phyloP scores from a whole-genome alignment of 345 rosid genomes.

The Syzygium oleosum region DNA sequence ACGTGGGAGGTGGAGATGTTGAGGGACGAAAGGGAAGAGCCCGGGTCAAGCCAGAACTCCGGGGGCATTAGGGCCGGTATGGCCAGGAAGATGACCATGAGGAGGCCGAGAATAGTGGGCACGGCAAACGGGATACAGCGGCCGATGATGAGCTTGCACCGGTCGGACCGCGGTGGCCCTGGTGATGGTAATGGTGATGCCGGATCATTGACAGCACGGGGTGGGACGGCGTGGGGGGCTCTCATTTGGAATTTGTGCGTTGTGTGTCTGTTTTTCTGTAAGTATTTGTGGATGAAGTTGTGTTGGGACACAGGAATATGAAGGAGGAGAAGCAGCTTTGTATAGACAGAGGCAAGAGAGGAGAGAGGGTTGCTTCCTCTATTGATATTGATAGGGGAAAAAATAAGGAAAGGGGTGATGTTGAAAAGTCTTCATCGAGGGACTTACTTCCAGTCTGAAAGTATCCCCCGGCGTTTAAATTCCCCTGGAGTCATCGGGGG shows the following conservation, averaged over 20 bases:
- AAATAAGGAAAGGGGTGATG: no score
- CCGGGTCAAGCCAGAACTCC: neutral
- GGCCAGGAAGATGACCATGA: neutral
- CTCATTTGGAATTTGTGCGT: neutral
- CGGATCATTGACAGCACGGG: neutral
- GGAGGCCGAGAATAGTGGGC: neutral
- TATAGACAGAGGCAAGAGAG: no score
- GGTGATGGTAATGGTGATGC: neutral
- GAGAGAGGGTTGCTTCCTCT: no score
- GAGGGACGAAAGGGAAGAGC: neutral
- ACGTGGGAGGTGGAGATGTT: neutral
- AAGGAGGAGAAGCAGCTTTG: no score
- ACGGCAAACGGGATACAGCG: neutral
- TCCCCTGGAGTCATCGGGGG: no score
- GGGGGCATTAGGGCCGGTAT: neutral
- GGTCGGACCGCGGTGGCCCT: fast-evolving
- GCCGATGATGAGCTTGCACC: neutral
- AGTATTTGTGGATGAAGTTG: fast-evolving
- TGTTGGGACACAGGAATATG: fast-evolving
- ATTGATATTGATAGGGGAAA: no score
- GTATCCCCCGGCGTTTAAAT: no score
- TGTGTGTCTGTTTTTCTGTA: fast-evolving
- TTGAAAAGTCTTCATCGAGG: no score
- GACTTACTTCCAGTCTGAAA: no score
- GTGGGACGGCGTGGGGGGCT: fast-evolving